phyloP scores from a whole-genome alignment of 1,139 yeast species.

The Debaryomyces robertsiae region DNA sequence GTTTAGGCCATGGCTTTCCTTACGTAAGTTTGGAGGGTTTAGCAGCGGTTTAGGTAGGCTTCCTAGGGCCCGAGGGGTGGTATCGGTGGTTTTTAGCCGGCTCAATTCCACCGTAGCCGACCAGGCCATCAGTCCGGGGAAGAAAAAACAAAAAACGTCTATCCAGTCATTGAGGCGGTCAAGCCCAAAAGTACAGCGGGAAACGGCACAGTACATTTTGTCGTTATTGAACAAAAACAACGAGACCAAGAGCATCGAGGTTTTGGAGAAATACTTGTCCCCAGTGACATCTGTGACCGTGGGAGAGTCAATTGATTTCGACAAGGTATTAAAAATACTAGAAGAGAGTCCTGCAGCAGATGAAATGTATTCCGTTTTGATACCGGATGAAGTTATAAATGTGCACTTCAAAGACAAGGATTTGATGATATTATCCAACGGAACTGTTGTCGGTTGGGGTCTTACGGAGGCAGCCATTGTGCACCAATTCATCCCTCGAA shows the following conservation, averaged over 20 bases:
- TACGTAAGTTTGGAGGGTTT: neutral
- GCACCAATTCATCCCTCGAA: constrained; percentile 54
- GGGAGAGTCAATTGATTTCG: constrained; percentile 68
- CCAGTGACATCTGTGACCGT: constrained; percentile 63
- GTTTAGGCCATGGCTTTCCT: neutral
- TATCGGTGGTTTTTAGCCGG: neutral
- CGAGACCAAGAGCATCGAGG: constrained; percentile 24
- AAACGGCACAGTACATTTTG: constrained; percentile 28
- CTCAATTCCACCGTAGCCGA: constrained; percentile 1
- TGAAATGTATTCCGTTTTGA: constrained; percentile 44
- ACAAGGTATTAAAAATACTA: constrained; percentile 28
- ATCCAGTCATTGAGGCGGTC: constrained; percentile 31
- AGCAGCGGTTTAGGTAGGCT: neutral
- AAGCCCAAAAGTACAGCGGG: constrained; percentile 24
- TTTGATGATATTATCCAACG: constrained; percentile 66
- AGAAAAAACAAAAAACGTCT: constrained; percentile 25
- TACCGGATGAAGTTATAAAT: constrained; percentile 72
- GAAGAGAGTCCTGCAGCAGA: constrained; percentile 26
- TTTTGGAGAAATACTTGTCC: constrained; percentile 30
- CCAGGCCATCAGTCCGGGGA: neutral
- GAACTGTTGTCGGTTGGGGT: constrained; percentile 85
- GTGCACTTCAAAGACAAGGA: constrained; percentile 40
- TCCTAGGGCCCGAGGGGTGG: neutral
- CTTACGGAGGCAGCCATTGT: constrained; percentile 54
- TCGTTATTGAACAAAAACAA: constrained; percentile 30